phyloP scores from a whole-genome alignment of 1,139 yeast genomes.

The Geotrichum europaeum region DNA sequence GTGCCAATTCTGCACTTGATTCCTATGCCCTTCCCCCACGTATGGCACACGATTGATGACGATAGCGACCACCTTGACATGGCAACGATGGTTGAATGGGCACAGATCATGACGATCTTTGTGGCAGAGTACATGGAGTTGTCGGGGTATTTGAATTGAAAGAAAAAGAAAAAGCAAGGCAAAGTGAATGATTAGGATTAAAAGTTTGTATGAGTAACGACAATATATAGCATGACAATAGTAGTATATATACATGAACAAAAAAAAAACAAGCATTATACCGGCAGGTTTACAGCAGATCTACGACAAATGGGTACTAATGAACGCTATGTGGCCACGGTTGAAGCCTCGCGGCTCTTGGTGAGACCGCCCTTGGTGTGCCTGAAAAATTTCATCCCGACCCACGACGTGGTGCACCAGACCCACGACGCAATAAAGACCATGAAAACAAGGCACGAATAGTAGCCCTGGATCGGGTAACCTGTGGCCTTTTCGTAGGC shows the following conservation, averaged over 20 bases:
- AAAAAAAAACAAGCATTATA: neutral
- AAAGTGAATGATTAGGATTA: neutral
- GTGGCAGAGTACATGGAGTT: conserved; percentile 34
- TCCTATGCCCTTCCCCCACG: conserved; percentile 44
- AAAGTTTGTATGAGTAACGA: neutral
- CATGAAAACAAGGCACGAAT: conserved; percentile 48
- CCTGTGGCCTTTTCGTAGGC: conserved; percentile 33
- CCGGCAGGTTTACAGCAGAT: neutral
- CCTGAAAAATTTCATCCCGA: conserved; percentile 67
- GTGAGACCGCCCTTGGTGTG: conserved; percentile 56
- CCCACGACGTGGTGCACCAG: conserved; percentile 73
- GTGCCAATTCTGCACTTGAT: conserved; percentile 48
- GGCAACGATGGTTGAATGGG: conserved; percentile 36
- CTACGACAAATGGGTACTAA: too few relatives aligned
- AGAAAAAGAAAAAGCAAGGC: neutral
- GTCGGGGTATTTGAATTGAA: conserved; percentile 17
- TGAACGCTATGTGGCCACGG: neutral
- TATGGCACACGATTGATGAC: conserved; percentile 47
- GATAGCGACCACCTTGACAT: conserved; percentile 36
- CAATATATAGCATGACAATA: neutral
- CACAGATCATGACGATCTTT: conserved; percentile 32
- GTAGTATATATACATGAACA: neutral
- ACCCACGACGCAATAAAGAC: conserved; percentile 58
- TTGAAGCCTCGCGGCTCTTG: neutral
- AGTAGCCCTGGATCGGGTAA: conserved; percentile 40